These are phyloP conservation scores for Agaricus blazei DNA, from an alignment of 768 basidiomycete genomes.

Conservation along the genomic window DNA sequence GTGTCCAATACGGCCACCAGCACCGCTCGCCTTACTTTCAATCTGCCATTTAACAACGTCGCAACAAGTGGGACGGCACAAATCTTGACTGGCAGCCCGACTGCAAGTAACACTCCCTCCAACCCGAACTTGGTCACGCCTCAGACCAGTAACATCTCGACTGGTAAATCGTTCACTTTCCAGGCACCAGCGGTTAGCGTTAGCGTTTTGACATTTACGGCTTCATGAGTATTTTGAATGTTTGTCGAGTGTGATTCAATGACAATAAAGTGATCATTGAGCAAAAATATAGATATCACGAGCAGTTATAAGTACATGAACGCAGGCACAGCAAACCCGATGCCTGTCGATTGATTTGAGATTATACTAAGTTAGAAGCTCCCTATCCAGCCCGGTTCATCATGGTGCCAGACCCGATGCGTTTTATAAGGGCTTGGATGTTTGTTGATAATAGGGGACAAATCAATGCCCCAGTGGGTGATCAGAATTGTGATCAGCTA, in stretches of 20 bases:
- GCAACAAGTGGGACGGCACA: constrained; percentile 37
- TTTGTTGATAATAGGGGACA: too few species aligned
- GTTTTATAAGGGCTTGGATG: too few species aligned
- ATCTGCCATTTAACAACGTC: constrained; percentile 49
- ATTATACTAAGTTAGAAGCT: too few species aligned
- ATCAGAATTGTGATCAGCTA: too few species aligned
- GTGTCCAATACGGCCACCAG: constrained; percentile 45
- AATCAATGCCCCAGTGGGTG: too few species aligned
- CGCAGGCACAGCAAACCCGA: not conserved
- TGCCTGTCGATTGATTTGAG: too few species aligned
- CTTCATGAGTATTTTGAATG: constrained; percentile 10
- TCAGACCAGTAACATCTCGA: constrained; percentile 34
- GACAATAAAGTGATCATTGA: not conserved
- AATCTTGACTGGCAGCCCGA: constrained; percentile 44
- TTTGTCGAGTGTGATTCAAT: not conserved
- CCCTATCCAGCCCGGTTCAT: too few species aligned
- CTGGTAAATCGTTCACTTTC: constrained; percentile 50
- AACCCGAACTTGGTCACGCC: constrained; percentile 46
- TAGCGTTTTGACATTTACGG: constrained; percentile 32
- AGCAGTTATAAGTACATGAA: not conserved
- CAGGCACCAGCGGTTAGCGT: constrained; percentile 45
- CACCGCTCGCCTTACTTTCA: constrained; percentile 41
- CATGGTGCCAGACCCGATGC: too few species aligned
- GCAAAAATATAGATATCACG: not conserved
- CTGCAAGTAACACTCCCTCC: constrained; percentile 50